Base-by-base conservation (phyloP, 2,329 filamentous ascomycete species). In the Neobulgaria alba region DNA sequence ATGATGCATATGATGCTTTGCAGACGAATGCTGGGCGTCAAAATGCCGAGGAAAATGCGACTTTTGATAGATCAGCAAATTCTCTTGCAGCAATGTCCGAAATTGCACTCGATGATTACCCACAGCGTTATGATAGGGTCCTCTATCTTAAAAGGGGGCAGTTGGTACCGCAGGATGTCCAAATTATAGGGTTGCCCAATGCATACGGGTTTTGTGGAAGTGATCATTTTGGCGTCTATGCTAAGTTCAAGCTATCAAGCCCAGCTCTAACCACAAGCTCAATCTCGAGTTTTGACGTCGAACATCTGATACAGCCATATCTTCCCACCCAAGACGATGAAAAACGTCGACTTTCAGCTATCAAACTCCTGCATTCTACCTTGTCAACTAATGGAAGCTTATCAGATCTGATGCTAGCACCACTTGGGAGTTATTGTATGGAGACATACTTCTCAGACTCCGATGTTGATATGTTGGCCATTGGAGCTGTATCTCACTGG, bases 41-140 rank as follows among this genome's bases (percentile, higher is more conserved):
- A n/a, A n/a, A n/a, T n/a, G n/a, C n/a, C n/a, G 78, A 82, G 54
- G 67, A 76, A 45, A 79, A 77, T 1, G 75, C 77, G 3, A 84
- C 79, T 0, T 83, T 79, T 54, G 71, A 83, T 51, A 78, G 78
- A 0, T 60, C 60, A 2, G 60, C 60, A 4, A 84, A 84, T 50
- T 56, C 59, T 1, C 63, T 80, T 10, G 77, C 79, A 3, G 67
- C 69, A 1, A 68, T 68, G 3, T 67, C 71, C 1, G 65, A 64
- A 3, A 62, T 55, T 33, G 67, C 67, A 1, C 58, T 64, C 34
- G 67, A 73, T 35, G 69, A 69, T 48, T 66, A 75, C 15, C 77
- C 79, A 2, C 79, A 83, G 52, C 63, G 80, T 35, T 83, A 82
- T 45, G 78, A 83, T 51, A 67, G 79, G 23, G 77, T 84, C 33